Conservation (phyloP, 768 basidiomycete species). For the Panaeolus cyanescens region DNA sequence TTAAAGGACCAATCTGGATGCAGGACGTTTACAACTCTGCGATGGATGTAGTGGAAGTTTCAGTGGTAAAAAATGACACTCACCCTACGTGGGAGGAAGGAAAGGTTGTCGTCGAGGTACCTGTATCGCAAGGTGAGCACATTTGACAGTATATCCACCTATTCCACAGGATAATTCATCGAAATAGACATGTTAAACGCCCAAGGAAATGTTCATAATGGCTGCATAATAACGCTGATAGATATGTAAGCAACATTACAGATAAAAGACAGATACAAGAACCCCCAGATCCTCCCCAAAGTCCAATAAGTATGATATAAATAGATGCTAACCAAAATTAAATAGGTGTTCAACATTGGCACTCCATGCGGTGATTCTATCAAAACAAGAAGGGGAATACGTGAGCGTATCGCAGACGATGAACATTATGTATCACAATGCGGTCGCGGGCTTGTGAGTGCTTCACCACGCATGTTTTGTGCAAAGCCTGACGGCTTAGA, state of each 20-base stretch:
- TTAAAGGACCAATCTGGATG: background rate
- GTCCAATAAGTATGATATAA: background rate
- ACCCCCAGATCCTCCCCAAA: background rate
- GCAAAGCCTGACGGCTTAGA: background rate
- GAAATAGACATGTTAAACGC: background rate
- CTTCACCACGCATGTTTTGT: background rate
- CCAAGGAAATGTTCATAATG: background rate
- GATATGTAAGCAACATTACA: background rate
- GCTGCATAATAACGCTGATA: background rate
- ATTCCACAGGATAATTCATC: background rate
- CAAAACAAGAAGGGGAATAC: slow-evolving; percentile 21
- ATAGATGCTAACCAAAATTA: background rate
- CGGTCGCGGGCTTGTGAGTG: slow-evolving; percentile 45
- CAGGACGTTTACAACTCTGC: background rate
- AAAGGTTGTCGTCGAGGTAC: background rate
- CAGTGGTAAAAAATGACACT: background rate
- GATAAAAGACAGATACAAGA: background rate
- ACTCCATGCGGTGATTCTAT: slow-evolving; percentile 36
- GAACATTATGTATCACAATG: slow-evolving; percentile 53
- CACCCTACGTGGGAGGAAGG: background rate
- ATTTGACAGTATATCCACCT: too few relatives aligned
- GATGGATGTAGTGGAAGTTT: background rate
- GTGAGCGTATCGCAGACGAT: slow-evolving; percentile 52
- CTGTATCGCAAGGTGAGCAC: background rate
- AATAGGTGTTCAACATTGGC: slow-evolving; percentile 47